phyloP scores from a whole-genome alignment of 768 basidiomycete species.

The Amanita brunnescens region DNA sequence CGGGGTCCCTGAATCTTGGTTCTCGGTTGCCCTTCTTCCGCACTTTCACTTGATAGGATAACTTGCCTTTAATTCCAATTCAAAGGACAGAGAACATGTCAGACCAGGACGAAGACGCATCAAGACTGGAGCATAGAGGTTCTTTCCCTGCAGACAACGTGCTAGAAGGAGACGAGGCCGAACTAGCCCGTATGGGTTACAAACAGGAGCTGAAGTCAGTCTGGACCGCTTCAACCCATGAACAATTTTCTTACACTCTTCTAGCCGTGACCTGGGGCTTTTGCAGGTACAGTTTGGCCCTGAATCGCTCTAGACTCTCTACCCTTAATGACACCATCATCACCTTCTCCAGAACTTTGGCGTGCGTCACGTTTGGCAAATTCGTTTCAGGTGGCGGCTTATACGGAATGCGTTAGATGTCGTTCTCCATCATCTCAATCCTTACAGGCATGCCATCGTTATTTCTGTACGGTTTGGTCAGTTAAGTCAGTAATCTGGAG shows the following conservation, averaged over 20 bases:
- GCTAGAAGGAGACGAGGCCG: conserved; percentile 15
- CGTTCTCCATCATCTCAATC: conserved; percentile 70
- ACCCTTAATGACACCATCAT: not conserved
- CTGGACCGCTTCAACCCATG: not conserved
- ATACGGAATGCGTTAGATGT: conserved; percentile 26
- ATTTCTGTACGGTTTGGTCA: conserved; percentile 59
- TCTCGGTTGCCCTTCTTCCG: not conserved
- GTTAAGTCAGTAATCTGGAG: conserved; percentile 13
- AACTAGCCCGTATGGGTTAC: conserved; percentile 18
- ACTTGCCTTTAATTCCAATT: not conserved
- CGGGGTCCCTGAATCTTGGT: not conserved
- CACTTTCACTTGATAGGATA: not conserved
- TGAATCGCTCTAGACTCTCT: not conserved
- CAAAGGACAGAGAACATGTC: not conserved
- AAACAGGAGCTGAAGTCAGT: conserved; percentile 17
- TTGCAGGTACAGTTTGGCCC: conserved; percentile 37
- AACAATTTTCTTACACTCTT: not conserved
- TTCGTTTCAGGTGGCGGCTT: conserved; percentile 1
- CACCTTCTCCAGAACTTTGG: conserved; percentile 48
- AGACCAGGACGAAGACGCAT: not conserved
- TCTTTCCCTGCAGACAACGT: not conserved
- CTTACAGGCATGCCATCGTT: conserved; percentile 66
- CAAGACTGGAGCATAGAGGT: not conserved
- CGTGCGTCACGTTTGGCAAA: conserved; percentile 21
- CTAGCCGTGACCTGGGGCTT: conserved; percentile 53